A percentile compares a stretch with the other conserved stretches of the same genome.
These are phyloP conservation scores for Verticillium albo-atrum DNA, from an alignment of 2,329 filamentous ascomycete genomes.

Conservation along the genomic window DNA sequence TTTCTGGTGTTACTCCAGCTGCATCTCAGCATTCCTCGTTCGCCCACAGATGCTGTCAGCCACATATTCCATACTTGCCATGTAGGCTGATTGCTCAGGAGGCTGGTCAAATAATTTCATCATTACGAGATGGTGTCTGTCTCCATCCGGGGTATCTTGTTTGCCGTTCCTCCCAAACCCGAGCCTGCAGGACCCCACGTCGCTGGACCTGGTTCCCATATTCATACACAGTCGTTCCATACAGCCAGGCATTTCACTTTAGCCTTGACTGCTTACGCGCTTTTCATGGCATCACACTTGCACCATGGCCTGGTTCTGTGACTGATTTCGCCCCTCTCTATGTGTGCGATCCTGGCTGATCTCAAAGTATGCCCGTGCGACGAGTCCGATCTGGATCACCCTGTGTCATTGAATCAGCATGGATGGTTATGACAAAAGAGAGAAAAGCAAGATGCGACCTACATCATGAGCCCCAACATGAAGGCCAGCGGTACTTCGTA, in stretches of 20 bases:
- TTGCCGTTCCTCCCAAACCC: no score
- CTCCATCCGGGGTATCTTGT: no score
- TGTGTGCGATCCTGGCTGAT: constrained; percentile 9
- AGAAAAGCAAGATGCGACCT: background rate
- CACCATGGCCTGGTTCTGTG: constrained; percentile 4
- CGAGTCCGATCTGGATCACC: constrained; percentile 7
- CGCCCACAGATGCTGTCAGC: no score
- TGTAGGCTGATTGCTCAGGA: no score
- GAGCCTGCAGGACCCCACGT: no score
- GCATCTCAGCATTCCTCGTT: no score
- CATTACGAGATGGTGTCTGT: no score
- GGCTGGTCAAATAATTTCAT: no score
- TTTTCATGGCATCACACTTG: background rate
- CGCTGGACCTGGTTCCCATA: background rate
- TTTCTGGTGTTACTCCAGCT: no score
- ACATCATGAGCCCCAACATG: constrained; percentile 11
- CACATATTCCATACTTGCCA: no score
- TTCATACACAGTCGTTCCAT: background rate
- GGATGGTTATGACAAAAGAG: background rate
- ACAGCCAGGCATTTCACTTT: background rate
- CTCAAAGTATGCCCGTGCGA: constrained; percentile 10
- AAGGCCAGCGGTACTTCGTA: constrained; percentile 12
- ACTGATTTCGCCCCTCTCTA: background rate
- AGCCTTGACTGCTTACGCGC: no score
- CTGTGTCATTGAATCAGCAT: constrained; percentile 2